Base-by-base conservation (phyloP, 2,329 filamentous ascomycete species). In the Aspergillus pseudonomiae region DNA sequence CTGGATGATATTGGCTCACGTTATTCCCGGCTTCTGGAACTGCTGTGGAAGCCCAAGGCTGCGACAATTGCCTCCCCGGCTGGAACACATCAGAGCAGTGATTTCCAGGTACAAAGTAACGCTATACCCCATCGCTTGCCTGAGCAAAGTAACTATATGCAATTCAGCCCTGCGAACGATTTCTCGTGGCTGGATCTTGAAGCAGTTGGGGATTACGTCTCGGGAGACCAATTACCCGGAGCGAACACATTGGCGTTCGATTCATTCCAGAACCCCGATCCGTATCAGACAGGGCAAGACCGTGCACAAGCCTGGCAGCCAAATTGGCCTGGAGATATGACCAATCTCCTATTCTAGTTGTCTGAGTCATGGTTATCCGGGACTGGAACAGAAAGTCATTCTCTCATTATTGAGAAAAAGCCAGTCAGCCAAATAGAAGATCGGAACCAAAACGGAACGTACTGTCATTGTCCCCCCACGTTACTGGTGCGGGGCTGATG, bases 151-250 rank as follows among this genome's bases (percentile, higher is more conserved):
- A 61, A 59, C 48, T 75, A 78, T 64, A 67, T 78, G 72, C 70
- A 81, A 62, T 77, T 78, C 73, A 78, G 81, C 73, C 77, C 81
- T 58, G 78, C 83, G 2, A 84, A 87, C 58, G 84, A 86, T 50
- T 88, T 89, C 73, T 88, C 85, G 0, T 89, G 86, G 86, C 79
- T 87, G 1, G 85, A 88, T 69, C 75, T 89, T 6, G 84, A 85
- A 62, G 86, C 86, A 1, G 82, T 88, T 2, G 85, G 85, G 0
- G 85, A 88, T 65, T 87, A 85, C 68, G 84, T 83, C 24, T 81
- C 79, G 4, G 79, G 80, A 4, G 81, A 83, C 57, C 78, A 77
- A 55, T 78, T 78, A 26, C 66, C 76, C 3, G 73, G 73, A 14
- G 63, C 72, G 10, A 74, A 74, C 26, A 65, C 78, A n/a, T 60